Evolutionary conservation across 805 yeast species (phyloP), one percentile per base, ranked within the genome.

Genomic region (Kregervanrija fluxuum): DNA sequence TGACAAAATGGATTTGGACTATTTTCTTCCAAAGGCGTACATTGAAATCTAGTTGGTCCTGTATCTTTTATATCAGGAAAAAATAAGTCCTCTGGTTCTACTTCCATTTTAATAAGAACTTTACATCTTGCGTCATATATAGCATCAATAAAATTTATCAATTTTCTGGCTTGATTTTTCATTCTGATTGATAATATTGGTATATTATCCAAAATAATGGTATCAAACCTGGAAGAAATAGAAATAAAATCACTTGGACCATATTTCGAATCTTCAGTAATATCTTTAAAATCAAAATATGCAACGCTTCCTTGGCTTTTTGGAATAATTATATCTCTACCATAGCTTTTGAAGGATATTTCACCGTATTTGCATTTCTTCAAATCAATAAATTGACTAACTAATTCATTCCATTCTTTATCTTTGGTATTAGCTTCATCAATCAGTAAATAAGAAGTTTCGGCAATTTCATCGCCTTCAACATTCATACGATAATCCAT

Each of bases 231-330:
- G 0, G 86, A 75, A 0, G 88, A 82, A 30, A 83, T 56, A 0
- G 87, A 76, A 32, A 83, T 80, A 56, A 80, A 82, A 56, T 83
- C 90, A 3, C 84, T 80, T 0, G 87, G 77, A 0, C 85, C 82
- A 49, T 67, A 74, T 8, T 49, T 42, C 16, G 75, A 61, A 8
- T 79, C 78, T 40, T 66, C 70, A 54, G 87, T 80, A 11, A 83
- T 67, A 39, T 77, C 68, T 6, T 62, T 62, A 49, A 79, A 83
- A 15, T 71, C 74, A 45, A 80, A 68, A 37, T 43, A 45, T 47
- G 60, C 68, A 16, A 78, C 81, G 2, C 66, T 57, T 0, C 74
- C 73, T 9, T 66, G 50, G 22, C 57, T 44, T 8, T 36, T 41
- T 0, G 82, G 80, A 2, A 82, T 62, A 1, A 47, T 43, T 1